These are phyloP conservation scores for Blastosporella zonata DNA, from an alignment of 1,284 basidiomycete species.

Conservation along the genomic window DNA sequence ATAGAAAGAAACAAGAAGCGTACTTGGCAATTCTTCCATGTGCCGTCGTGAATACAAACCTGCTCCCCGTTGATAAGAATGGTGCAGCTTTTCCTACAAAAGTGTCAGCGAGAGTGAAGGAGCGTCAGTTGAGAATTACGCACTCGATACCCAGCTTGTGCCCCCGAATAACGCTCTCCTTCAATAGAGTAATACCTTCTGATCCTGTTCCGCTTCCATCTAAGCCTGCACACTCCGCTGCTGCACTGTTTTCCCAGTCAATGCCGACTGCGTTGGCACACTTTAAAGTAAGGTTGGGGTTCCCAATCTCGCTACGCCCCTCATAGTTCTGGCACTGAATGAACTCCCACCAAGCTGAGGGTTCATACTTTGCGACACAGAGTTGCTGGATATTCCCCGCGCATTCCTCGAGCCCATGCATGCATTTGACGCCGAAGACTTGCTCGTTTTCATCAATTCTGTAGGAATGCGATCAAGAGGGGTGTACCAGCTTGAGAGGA, in stretches of 20 bases:
- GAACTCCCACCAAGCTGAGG: constrained; percentile 67
- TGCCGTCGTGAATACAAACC: constrained; percentile 75
- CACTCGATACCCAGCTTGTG: constrained; percentile 57
- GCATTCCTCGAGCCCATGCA: constrained; percentile 78
- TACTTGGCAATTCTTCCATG: constrained; percentile 85
- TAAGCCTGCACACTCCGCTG: constrained; percentile 55
- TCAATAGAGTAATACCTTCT: constrained; percentile 62
- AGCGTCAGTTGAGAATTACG: constrained; percentile 13
- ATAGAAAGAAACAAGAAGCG: constrained; percentile 26
- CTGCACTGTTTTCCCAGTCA: constrained; percentile 64
- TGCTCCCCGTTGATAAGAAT: constrained; percentile 67
- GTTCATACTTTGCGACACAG: constrained; percentile 63
- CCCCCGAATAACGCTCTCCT: constrained; percentile 53
- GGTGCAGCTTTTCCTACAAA: constrained; percentile 76
- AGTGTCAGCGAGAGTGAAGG: constrained; percentile 5
- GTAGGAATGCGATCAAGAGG: constrained; percentile 12
- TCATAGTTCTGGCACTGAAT: constrained; percentile 75
- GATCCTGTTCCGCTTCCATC: constrained; percentile 54
- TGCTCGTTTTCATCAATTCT: constrained; percentile 66
- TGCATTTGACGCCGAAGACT: constrained; percentile 72
- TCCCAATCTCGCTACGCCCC: constrained; percentile 63
- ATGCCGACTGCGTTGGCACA: constrained; percentile 65
- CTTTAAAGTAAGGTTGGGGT: constrained; percentile 56
- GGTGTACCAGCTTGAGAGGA: constrained; percentile 10
- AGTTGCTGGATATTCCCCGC: constrained; percentile 87